phyloP scores from a whole-genome alignment of 495 filamentous ascomycete genomes.

The Neurospora tetrasperma region DNA sequence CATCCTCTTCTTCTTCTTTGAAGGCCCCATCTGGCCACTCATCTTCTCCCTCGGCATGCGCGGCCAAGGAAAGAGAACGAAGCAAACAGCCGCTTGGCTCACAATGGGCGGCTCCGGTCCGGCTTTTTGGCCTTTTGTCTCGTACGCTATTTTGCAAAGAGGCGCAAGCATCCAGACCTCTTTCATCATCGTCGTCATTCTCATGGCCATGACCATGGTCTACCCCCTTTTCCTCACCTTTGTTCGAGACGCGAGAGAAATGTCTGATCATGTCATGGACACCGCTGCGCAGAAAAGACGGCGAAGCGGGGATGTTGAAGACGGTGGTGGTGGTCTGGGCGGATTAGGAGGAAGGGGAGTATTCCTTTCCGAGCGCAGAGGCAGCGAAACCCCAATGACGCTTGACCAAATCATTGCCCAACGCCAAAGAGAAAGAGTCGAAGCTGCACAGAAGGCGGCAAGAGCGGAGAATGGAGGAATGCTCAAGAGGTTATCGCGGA shows the following conservation, averaged over 20 bases:
- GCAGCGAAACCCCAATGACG: not conserved
- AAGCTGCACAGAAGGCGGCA: not conserved
- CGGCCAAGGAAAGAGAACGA: constrained; percentile 60
- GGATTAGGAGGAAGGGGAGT: not conserved
- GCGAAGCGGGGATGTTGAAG: not conserved
- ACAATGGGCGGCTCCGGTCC: constrained; percentile 58
- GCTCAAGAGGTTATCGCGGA: not conserved
- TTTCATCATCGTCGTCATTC: constrained; percentile 25
- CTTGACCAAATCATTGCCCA: not conserved
- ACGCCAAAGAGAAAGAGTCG: not conserved
- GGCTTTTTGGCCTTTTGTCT: constrained; percentile 56
- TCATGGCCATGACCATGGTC: constrained; percentile 23
- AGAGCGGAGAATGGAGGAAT: not conserved
- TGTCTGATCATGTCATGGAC: constrained; percentile 22
- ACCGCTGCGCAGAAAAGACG: not conserved
- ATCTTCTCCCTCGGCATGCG: constrained; percentile 60
- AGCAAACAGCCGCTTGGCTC: constrained; percentile 55
- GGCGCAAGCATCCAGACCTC: constrained; percentile 26
- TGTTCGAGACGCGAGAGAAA: constrained; percentile 24
- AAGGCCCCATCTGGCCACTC: constrained; percentile 61
- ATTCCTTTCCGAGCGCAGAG: not conserved
- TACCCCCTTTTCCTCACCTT: constrained; percentile 31
- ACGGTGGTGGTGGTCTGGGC: not conserved
- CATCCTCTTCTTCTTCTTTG: constrained; percentile 55
- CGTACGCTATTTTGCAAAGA: constrained; percentile 26